Evolutionary conservation across 257 asterid genomes (phyloP), one percentile per base, ranked within the genome.

Genomic region (Capsicum chinense): DNA sequence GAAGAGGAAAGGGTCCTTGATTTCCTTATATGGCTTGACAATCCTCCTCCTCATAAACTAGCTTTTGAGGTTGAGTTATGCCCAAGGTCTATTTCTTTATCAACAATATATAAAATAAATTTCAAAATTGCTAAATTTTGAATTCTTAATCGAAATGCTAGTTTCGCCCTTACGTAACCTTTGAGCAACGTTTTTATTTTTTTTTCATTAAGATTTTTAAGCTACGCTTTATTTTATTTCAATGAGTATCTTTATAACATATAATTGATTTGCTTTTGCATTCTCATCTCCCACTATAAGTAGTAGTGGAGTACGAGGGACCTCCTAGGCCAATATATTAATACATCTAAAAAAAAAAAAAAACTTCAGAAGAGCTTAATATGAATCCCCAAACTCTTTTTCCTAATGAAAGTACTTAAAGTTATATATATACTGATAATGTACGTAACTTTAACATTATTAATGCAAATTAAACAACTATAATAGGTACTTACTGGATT

Each of bases 261-360:
- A 70, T 78, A 79, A 78, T 48, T 35, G 82, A 54, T 78, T 50
- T 62, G 68, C 62, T 63, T 84, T 66, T 33, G 73, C 85, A 84
- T 58, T 79, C 78, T 86, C 93, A 88, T 82, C 90, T 54, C 85
- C 89, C 92, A 89, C 88, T 86, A 87, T 79, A 85, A 57, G 21
- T 15, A 78, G 64, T 78, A 78, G 64, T 78, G 59, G 81, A 50
- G 47, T 74, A 56, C 1, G 13, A 74, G 60, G 80, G 62, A 50
- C 62, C 60, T 6, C 62, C 19, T 12, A 12, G 37, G 73, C 11
- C 48, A 66, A 6, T 21, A 74, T 73, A 14, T 7, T 15, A 37
- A 37, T 48, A 48, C 15, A 11, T 48, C 19, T 39, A 39, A 39
- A 0, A 3, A 48, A 74, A 26, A 26, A 26, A 26, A 52, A 52